A percentile compares a stretch with the other conserved stretches of the same genome.
Evolutionary conservation across 345 rosid species (phyloP).

Genomic region (Cardamine chenopodiifolia): DNA sequence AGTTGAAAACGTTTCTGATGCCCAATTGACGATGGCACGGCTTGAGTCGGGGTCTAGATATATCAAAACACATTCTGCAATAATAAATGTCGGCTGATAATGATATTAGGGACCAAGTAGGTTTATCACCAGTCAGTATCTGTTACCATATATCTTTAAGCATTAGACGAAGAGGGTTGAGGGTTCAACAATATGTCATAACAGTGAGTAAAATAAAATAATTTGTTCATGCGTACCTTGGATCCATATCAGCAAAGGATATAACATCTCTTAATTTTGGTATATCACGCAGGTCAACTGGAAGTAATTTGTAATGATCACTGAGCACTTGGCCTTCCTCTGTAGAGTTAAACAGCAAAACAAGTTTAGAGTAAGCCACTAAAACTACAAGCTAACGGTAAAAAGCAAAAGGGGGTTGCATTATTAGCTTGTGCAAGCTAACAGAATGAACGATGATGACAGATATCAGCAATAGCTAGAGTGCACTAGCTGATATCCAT

Average conservation of each 20-base stretch:
- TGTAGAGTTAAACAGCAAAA: constrained; percentile 40
- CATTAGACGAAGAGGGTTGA: not conserved
- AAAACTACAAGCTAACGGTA: constrained; percentile 2
- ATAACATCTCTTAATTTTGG: constrained; percentile 70
- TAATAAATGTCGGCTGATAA: constrained; percentile 96
- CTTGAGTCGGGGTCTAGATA: constrained; percentile 94
- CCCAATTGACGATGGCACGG: constrained; percentile 77
- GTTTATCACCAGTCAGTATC: constrained; percentile 32
- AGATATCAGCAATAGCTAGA: constrained; percentile 13
- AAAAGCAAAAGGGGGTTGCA: constrained; percentile 11
- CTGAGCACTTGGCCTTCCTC: constrained; percentile 88
- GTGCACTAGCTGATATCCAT: constrained; percentile 6
- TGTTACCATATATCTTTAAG: constrained; percentile 1
- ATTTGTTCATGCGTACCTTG: constrained; percentile 54
- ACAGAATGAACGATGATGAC: constrained; percentile 9
- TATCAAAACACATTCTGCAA: constrained; percentile 98
- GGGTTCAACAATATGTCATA: not conserved
- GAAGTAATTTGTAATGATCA: constrained; percentile 89
- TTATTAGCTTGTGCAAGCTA: not conserved
- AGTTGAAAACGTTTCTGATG: constrained; percentile 70
- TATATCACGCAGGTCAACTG: constrained; percentile 82
- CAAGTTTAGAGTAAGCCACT: constrained; percentile 9
- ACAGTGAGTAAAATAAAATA: not conserved
- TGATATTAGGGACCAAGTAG: constrained; percentile 55
- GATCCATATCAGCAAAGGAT: constrained; percentile 77